Base-by-base conservation (phyloP, 2,329 filamentous ascomycete genomes). In the Ophiostoma perfectum region DNA sequence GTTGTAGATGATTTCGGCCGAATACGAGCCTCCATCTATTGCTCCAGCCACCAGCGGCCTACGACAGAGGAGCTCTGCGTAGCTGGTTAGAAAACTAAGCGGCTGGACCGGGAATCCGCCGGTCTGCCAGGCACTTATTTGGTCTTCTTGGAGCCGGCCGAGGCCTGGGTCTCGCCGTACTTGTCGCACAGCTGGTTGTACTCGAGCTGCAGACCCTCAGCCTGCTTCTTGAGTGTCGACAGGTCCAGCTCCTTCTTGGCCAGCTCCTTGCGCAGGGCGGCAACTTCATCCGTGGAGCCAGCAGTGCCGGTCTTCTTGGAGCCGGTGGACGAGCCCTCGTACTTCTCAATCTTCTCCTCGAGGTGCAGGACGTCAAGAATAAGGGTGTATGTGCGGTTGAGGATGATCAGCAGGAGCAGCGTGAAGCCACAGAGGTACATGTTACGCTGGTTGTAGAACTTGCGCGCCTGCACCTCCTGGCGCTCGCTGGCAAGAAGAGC, bases 371-470 rank as follows among this genome's bases (percentile, higher is more conserved):
- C 88, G 75, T 97, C 93, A 73, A 97, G 86, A 76, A 97, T 97
- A 91, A 98, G 94, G 76, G 90, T 91, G 83, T 98, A 99, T 77
- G 95, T 99, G 77, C 95, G 94, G 88, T 99, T 98, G 78, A 96
- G 91, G 80, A 99, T 99, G 72, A 99, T 86, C 67, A 94, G 98
- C 71, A 99, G 90, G 88, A 99, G 98, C 72, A 99, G 90, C 5
- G 95, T 99, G 85, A 99, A 99, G 75, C 95, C 95, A 80, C 95
- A 98, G 71, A 99, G 93, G 83, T 99, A 99, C 95, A 99, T 99
- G 88, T 99, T 99, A 80, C 95, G 93, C 84, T 99, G 94, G 71
- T 93, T 97, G 86, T 99, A 99, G 85, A 99, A 99, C 82, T 99
- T 99, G 86, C 95, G 93, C 73, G 95, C 94, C 81, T 99, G 95